These are phyloP conservation scores for Candida qinlingensis DNA, from an alignment of 805 yeast species.

Conservation along the genomic window DNA sequence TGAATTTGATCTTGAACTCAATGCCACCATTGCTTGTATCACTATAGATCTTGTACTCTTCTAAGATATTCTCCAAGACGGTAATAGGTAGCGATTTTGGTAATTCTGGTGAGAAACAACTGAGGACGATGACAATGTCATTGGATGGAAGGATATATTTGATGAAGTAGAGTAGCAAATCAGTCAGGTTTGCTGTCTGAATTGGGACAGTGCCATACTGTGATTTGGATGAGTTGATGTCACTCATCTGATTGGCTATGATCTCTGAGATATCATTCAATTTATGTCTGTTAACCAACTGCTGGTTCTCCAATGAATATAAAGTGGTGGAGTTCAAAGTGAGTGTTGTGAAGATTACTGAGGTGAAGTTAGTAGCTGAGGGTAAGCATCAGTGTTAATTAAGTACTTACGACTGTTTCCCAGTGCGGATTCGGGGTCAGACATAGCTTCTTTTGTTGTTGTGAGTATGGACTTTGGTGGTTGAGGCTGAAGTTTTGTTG, in stretches of 20 bases:
- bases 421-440: constrained; percentile 1
- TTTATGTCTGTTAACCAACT: constrained; percentile 35
- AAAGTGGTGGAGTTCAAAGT: constrained; percentile 54
- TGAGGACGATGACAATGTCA: constrained; percentile 20
- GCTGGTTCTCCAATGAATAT: constrained; percentile 49
- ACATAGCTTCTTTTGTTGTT: not conserved
- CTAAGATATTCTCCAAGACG: constrained; percentile 30
- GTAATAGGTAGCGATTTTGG: constrained; percentile 19
- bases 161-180: constrained; percentile 15
- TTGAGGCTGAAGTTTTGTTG: not conserved
- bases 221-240: constrained; percentile 42
- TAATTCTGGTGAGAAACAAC: constrained; percentile 15
- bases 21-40: constrained; percentile 22
- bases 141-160: constrained; percentile 18
- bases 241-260: constrained; percentile 48
- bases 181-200: constrained; percentile 3
- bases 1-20: constrained; percentile 52
- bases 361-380: not conserved
- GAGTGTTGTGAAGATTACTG: constrained; percentile 40
- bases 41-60: constrained; percentile 40
- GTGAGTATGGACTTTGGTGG: no score
- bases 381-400: not conserved
- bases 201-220: constrained; percentile 24
- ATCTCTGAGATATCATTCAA: constrained; percentile 46
- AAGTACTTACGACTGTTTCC: constrained; percentile 8